Conservation (phyloP, 164 flowering plant species). For the Protea cynaroides region DNA sequence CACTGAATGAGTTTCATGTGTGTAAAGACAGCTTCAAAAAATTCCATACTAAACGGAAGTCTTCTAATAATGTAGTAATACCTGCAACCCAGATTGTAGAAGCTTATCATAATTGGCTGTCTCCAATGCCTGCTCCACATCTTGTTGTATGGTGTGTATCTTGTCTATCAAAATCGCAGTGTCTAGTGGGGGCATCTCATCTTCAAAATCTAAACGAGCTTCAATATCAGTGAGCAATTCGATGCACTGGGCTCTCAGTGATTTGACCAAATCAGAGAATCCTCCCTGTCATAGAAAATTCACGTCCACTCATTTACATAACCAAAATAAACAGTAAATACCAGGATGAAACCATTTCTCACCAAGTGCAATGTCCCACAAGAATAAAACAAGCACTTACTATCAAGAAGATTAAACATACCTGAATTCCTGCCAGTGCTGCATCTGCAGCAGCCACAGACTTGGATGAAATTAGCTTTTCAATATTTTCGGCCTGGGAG, state of each 20-base stretch:
- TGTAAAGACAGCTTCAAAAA: background rate
- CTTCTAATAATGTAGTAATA: constrained; percentile 14
- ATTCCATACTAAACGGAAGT: background rate
- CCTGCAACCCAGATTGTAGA: constrained; percentile 92
- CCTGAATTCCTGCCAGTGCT: constrained; percentile 94
- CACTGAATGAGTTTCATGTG: background rate
- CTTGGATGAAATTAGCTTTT: constrained; percentile 70
- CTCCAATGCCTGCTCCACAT: constrained; percentile 70
- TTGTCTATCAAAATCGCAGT: constrained; percentile 31
- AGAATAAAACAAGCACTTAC: background rate
- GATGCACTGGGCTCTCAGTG: constrained; percentile 68
- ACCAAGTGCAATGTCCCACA: background rate
- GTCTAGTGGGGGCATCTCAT: constrained; percentile 94
- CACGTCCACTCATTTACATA: background rate
- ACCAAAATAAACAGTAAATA: constrained; percentile 5
- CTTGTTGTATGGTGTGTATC: constrained; percentile 51
- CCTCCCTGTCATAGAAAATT: constrained; percentile 62
- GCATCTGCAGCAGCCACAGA: constrained; percentile 89
- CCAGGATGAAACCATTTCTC: background rate
- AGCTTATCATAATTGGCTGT: constrained; percentile 88
- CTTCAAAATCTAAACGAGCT: constrained; percentile 97
- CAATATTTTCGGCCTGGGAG: constrained; percentile 91
- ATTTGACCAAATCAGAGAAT: constrained; percentile 75
- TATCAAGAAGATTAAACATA: constrained; percentile 7
- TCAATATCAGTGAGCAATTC: constrained; percentile 92